These are phyloP conservation scores for Besnoitia besnoiti DNA, from an alignment of 169 alveolate species.

Conservation along the genomic window DNA sequence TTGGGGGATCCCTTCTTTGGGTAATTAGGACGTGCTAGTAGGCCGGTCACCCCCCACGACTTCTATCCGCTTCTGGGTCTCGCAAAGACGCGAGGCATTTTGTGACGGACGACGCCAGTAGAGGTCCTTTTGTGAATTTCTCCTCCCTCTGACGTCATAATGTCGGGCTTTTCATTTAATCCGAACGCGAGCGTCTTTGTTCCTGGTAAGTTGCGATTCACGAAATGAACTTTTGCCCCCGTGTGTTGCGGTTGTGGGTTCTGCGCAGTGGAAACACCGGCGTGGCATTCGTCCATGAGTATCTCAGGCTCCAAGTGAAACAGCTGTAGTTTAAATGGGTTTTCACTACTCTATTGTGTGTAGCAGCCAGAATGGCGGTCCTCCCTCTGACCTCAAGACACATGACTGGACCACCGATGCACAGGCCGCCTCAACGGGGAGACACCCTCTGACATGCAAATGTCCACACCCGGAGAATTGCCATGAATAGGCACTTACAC, in stretches of 20 bases:
- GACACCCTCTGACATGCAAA: too few species aligned
- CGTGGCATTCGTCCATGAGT: too few species aligned
- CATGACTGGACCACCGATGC: too few species aligned
- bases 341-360: too few species aligned
- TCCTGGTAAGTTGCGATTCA: slow-evolving; percentile 34
- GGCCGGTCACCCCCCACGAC: slow-evolving; percentile 1
- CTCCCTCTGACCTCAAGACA: too few species aligned
- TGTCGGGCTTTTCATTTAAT: slow-evolving; percentile 38
- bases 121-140: not conserved
- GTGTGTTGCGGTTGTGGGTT: not conserved
- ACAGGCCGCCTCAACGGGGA: too few species aligned
- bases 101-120: not conserved
- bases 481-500: too few species aligned
- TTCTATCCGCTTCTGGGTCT: not conserved
- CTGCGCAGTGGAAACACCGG: not conserved
- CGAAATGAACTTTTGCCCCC: not conserved
- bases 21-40: not conserved
- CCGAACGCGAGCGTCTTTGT: slow-evolving; percentile 47
- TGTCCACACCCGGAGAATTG: too few species aligned
- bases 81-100: not conserved
- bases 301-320: too few species aligned
- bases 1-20: not conserved
- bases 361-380: too few species aligned
- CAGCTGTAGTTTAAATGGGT: too few species aligned
- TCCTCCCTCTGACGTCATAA: not conserved